Percentiles rank a stretch among this genome's conserved stretches.
Conservation (phyloP, 2,329 filamentous ascomycete genomes). For the Aspergillus costaricaensis region DNA sequence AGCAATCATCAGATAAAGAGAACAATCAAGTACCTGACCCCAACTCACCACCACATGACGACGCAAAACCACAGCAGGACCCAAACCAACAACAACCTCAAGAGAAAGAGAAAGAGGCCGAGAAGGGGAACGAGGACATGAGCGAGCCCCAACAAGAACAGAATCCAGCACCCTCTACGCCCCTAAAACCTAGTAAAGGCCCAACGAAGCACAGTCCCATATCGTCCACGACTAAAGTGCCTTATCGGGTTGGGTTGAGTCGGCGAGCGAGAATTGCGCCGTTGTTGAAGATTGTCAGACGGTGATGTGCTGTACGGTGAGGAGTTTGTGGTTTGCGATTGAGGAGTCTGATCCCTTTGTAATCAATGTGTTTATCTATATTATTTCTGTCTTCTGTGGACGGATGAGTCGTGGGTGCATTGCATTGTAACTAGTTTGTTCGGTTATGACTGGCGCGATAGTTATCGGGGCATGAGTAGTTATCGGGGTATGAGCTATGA, state of each 20-base stretch:
- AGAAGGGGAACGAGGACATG: no score
- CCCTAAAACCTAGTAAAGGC: conserved; percentile 26
- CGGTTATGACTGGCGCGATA: no score
- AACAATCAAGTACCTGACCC: not conserved
- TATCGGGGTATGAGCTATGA: no score
- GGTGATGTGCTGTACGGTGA: conserved; percentile 17
- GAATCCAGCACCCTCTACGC: not conserved
- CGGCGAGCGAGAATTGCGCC: conserved; percentile 52
- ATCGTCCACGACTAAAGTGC: conserved; percentile 40
- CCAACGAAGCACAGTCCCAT: conserved; percentile 46
- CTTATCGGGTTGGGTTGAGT: conserved; percentile 53
- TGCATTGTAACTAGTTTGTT: no score
- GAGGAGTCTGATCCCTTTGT: not conserved
- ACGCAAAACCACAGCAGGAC: not conserved
- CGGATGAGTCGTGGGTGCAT: not conserved
- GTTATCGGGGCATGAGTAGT: no score
- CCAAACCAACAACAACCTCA: conserved; percentile 1
- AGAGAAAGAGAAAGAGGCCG: not conserved
- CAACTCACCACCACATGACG: not conserved
- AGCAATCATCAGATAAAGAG: conserved; percentile 9
- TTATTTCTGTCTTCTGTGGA: not conserved
- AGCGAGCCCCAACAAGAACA: not conserved
- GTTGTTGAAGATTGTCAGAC: conserved; percentile 49
- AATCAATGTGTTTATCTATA: not conserved
- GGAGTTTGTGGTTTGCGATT: not conserved